These are phyloP conservation scores for Aspergillus ostianus DNA, from an alignment of 495 filamentous ascomycete species.

Conservation along the genomic window DNA sequence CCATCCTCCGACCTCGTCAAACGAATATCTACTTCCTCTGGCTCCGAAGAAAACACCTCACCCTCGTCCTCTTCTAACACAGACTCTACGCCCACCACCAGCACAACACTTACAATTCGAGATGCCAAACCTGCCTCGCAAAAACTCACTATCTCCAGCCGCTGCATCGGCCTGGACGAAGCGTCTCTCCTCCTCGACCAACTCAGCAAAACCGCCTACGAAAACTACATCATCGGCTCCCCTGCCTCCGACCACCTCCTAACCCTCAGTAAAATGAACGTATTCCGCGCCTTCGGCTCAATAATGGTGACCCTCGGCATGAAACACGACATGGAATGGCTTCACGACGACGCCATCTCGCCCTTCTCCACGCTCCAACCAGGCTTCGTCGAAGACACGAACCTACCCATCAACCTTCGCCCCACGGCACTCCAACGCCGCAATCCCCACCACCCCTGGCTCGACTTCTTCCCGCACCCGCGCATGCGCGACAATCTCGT, in stretches of 20 bases:
- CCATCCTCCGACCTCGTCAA: neutral
- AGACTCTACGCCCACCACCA: neutral
- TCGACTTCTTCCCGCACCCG: constrained; percentile 53
- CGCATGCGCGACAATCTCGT: constrained; percentile 53
- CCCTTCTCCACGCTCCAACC: constrained; percentile 24
- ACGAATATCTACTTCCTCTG: neutral
- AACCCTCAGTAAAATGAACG: constrained; percentile 41
- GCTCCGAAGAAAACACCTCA: constrained; percentile 7
- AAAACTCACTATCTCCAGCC: neutral
- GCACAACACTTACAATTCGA: neutral
- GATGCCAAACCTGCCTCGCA: neutral
- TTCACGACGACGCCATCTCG: constrained; percentile 36
- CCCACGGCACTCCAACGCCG: constrained; percentile 46
- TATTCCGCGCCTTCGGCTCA: constrained; percentile 37
- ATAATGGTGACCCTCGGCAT: constrained; percentile 26
- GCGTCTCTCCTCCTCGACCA: constrained; percentile 14
- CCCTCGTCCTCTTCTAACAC: neutral
- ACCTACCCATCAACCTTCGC: constrained; percentile 40
- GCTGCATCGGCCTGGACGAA: constrained; percentile 1
- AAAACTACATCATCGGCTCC: constrained; percentile 31
- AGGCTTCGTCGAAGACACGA: constrained; percentile 9
- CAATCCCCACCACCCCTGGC: constrained; percentile 48
- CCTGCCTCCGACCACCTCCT: constrained; percentile 41
- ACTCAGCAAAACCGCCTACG: constrained; percentile 29
- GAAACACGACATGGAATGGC: constrained; percentile 18